phyloP scores from a whole-genome alignment of 352 stramenopile genomes.

The Pilasporangium apinafurcum region DNA sequence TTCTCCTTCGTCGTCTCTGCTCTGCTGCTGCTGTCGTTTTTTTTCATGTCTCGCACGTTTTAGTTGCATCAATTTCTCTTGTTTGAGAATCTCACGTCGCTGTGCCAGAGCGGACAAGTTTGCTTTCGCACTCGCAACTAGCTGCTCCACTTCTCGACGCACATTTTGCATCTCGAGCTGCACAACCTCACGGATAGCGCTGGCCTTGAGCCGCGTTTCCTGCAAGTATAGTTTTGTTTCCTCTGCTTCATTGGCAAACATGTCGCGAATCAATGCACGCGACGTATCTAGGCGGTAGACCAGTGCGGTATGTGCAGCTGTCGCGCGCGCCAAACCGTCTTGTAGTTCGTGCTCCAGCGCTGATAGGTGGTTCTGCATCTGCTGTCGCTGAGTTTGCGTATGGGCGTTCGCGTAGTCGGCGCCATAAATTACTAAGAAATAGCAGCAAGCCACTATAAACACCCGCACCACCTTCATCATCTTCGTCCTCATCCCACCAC shows the following conservation, averaged over 20 bases:
- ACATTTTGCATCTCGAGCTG: constrained; percentile 15
- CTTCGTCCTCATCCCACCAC: neutral
- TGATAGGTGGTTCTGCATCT: constrained; percentile 6
- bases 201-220: constrained; percentile 13
- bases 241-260: constrained; percentile 11
- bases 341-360: constrained; percentile 14
- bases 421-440: neutral
- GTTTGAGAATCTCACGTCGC: neutral
- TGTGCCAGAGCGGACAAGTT: constrained; percentile 6
- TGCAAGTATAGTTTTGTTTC: constrained; percentile 13
- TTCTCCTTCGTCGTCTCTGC: neutral
- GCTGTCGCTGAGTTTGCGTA: neutral
- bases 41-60: neutral
- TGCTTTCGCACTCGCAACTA: constrained; percentile 5
- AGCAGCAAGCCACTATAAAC: neutral
- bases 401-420: neutral
- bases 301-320: constrained; percentile 1
- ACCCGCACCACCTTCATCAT: neutral
- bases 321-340: constrained; percentile 4
- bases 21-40: neutral
- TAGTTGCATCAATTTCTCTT: constrained; percentile 1
- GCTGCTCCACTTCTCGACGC: constrained; percentile 4
- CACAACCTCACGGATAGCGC: constrained; percentile 15
- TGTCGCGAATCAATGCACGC: constrained; percentile 4
- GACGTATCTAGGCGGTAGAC: constrained; percentile 9